These are phyloP conservation scores for Lasiosphaeris hirsuta DNA, from an alignment of 495 filamentous ascomycete species.

Conservation along the genomic window DNA sequence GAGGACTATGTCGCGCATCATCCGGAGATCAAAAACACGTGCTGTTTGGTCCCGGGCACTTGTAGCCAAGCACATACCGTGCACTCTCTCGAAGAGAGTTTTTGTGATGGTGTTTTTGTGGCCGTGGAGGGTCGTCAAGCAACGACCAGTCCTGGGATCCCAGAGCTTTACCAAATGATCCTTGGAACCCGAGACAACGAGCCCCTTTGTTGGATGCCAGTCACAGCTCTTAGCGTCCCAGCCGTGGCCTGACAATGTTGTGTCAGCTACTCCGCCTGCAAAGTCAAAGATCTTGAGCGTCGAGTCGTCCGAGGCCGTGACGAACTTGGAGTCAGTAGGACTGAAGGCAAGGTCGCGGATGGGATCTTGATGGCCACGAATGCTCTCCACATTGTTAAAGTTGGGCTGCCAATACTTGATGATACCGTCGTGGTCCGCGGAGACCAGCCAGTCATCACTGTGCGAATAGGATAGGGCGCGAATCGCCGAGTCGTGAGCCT, in stretches of 20 bases:
- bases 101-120: slow-evolving; percentile 96
- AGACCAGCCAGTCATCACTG: slow-evolving; percentile 93
- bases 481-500: slow-evolving; percentile 92
- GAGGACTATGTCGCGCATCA: slow-evolving; percentile 96
- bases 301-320: slow-evolving; percentile 91
- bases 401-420: slow-evolving; percentile 99
- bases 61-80: slow-evolving; percentile 80
- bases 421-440: slow-evolving; percentile 88
- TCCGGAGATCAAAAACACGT: slow-evolving; percentile 88
- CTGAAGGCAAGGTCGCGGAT: slow-evolving; percentile 91
- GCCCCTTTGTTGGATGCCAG: slow-evolving; percentile 94
- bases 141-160: slow-evolving; percentile 87
- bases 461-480: slow-evolving; percentile 86
- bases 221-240: slow-evolving; percentile 97
- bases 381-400: slow-evolving; percentile 96
- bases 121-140: slow-evolving; percentile 90
- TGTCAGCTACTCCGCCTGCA: slow-evolving; percentile 76
- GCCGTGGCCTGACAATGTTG: slow-evolving; percentile 78
- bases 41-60: slow-evolving; percentile 90
- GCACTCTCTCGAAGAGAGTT: slow-evolving; percentile 78
- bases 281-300: slow-evolving; percentile 96
- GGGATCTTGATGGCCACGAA: slow-evolving; percentile 85
- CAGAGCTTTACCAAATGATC: slow-evolving; percentile 96
- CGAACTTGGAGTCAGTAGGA: slow-evolving; percentile 90
- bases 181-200: slow-evolving; percentile 94